phyloP scores from a whole-genome alignment of 257 asterid species.

The Buddleja alternifolia region DNA sequence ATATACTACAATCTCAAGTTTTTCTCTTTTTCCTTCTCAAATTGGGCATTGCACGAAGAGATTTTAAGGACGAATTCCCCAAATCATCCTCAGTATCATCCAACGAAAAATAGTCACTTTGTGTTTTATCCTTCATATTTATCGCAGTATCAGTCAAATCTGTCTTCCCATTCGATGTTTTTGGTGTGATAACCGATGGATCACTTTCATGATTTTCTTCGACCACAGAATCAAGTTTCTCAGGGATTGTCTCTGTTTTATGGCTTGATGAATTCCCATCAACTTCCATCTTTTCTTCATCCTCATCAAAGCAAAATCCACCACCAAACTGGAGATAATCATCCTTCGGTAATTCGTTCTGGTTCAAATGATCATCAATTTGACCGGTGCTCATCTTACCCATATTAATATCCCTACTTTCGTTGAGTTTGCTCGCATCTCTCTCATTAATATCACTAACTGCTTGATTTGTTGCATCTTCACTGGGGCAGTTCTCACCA shows the following conservation, averaged over 20 bases:
- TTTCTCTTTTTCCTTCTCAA: slow-evolving; percentile 60
- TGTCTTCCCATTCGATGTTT: neutral
- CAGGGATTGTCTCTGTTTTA: slow-evolving; percentile 1
- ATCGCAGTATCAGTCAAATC: slow-evolving; percentile 23
- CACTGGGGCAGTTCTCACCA: slow-evolving; percentile 30
- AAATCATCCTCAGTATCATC: slow-evolving; percentile 29
- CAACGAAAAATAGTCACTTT: neutral
- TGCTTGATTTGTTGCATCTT: slow-evolving; percentile 30
- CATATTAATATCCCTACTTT: slow-evolving; percentile 20
- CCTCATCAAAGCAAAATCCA: slow-evolving; percentile 77
- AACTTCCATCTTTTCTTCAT: slow-evolving; percentile 38
- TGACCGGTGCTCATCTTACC: slow-evolving; percentile 16
- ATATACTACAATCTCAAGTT: slow-evolving; percentile 26
- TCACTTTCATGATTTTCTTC: slow-evolving; percentile 29
- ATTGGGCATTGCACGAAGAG: slow-evolving; percentile 86
- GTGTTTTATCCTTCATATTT: slow-evolving; percentile 19
- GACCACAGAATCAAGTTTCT: slow-evolving; percentile 25
- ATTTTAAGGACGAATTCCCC: slow-evolving; percentile 9
- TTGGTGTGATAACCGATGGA: slow-evolving; percentile 19
- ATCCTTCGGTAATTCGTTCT: slow-evolving; percentile 40
- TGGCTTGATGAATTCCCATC: slow-evolving; percentile 32
- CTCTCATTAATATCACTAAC: slow-evolving; percentile 21
- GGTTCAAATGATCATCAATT: slow-evolving; percentile 30
- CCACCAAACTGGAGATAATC: slow-evolving; percentile 78
- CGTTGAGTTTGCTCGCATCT: slow-evolving; percentile 10